phyloP scores from a whole-genome alignment of 1,139 yeast species.

The Ogataea hybrid region DNA sequence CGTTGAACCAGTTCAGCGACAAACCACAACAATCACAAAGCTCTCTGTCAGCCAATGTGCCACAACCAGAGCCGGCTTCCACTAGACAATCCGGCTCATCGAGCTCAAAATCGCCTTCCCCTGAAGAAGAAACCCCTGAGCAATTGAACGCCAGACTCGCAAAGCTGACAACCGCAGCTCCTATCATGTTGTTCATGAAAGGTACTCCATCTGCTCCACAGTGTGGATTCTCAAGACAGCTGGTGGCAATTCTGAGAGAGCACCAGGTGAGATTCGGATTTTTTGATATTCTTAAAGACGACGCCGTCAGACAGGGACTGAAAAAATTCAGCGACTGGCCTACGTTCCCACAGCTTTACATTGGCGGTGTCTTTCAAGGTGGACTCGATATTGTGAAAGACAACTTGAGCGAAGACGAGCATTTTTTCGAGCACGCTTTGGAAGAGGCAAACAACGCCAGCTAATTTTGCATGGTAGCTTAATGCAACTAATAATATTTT shows the following conservation, averaged over 20 bases:
- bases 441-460: slow-evolving; percentile 28
- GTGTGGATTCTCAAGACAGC: slow-evolving; percentile 94
- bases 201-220: slow-evolving; percentile 98
- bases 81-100: slow-evolving; percentile 1
- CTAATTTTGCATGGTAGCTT: slow-evolving; percentile 1
- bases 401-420: slow-evolving; percentile 82
- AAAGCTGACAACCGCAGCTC: slow-evolving; percentile 89
- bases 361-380: slow-evolving; percentile 94
- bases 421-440: slow-evolving; percentile 69
- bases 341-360: slow-evolving; percentile 92
- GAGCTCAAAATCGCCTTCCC: slow-evolving; percentile 1
- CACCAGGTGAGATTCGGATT: slow-evolving; percentile 94
- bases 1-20: slow-evolving; percentile 56
- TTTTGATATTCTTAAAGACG: slow-evolving; percentile 92
- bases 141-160: slow-evolving; percentile 75
- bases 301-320: slow-evolving; percentile 87
- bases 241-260: slow-evolving; percentile 89
- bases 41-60: slow-evolving; percentile 15
- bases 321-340: slow-evolving; percentile 96
- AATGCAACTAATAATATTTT: slow-evolving; percentile 3
- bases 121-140: slow-evolving; percentile 72
- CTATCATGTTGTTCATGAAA: slow-evolving; percentile 97
- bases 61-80: slow-evolving; percentile 16
- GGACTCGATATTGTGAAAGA: slow-evolving; percentile 95
- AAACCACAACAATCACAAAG: slow-evolving; percentile 18